Evolutionary conservation across 2,329 filamentous ascomycete species (phyloP), one percentile per base, ranked within the genome.

Genomic region (Pleoardoris graminearum): DNA sequence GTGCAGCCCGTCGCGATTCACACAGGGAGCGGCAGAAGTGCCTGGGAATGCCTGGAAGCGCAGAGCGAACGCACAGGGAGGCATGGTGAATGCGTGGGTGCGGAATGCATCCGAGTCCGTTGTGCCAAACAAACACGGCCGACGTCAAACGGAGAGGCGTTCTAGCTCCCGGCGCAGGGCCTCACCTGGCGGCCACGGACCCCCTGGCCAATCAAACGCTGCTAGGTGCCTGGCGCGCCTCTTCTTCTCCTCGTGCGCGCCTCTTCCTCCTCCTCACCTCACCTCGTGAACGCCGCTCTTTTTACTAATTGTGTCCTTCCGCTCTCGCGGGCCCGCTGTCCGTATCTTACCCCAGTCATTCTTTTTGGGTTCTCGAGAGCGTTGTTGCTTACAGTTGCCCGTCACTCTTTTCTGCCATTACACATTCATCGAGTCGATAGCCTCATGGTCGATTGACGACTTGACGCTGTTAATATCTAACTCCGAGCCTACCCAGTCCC

Each of bases 331-430:
- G 47, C 51, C 57, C 59, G 57, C 53, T 48, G 58, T 67, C 63
- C 62, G 44, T 46, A 63, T 66, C 69, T 68, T 69, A 73, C 71
- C 69, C 65, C 67, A 72, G 71, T 73, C 71, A 71, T 66, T 73
- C 71, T 68, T 73, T 73, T 69, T 63, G 59, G 63, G 60, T 16
- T 55, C n/a, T n/a, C 37, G 53, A 30, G 54, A 57, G 61, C 64
- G 51, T 57, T 58, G 33, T 56, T 61, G 51, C 55, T 62, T 50
- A 27, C 52, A 35, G 33, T 37, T 38, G 22, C 42, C n/a, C 50
- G 50, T 50, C 45, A 53, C 61, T 61, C 62, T 21, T 46, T n/a
- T 60, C 58, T 30, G 43, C 48, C 45, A 51, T 36, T 35, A 43
- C 29, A 44, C 25, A 44, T 33, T 27, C 44, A 51, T 43, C 48